These are phyloP conservation scores for Casuarina cunninghamiana DNA, from an alignment of 306 rosid genomes.

Conservation along the genomic window DNA sequence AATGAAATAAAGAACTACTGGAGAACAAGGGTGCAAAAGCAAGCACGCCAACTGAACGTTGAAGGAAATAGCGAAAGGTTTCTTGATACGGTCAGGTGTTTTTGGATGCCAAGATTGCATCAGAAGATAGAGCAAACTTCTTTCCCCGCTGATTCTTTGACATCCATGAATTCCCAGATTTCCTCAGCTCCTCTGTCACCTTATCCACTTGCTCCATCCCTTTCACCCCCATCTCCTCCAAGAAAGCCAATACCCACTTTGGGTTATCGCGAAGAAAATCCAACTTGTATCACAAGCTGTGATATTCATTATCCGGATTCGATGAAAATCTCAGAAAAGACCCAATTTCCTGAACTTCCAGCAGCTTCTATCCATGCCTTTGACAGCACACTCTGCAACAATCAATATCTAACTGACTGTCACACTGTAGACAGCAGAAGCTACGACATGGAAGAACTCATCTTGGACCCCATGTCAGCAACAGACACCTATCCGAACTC, in stretches of 20 bases:
- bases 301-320: slow-evolving; percentile 42
- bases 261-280: slow-evolving; percentile 21
- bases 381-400: slow-evolving; percentile 30
- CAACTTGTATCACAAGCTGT: slow-evolving; percentile 22
- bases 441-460: slow-evolving; percentile 46
- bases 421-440: slow-evolving; percentile 24
- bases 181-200: slow-evolving; percentile 24
- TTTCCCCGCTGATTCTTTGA: slow-evolving; percentile 29
- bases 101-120: slow-evolving; percentile 80
- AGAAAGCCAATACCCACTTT: slow-evolving; percentile 29
- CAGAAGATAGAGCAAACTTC: slow-evolving; percentile 68
- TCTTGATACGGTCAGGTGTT: slow-evolving; percentile 66
- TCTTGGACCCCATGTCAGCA: slow-evolving; percentile 36
- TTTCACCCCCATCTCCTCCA: slow-evolving; percentile 31
- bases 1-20: slow-evolving; percentile 90
- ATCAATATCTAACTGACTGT: slow-evolving; percentile 30
- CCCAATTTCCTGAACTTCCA: slow-evolving; percentile 34
- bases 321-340: slow-evolving; percentile 39
- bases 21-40: slow-evolving; percentile 93
- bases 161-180: slow-evolving; percentile 36
- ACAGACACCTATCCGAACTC: slow-evolving; percentile 41
- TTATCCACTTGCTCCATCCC: slow-evolving; percentile 17
- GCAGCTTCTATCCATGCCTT: slow-evolving; percentile 31
- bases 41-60: slow-evolving; percentile 80
- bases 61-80: slow-evolving; percentile 78